These are phyloP conservation scores for Jamesozyma piceae DNA, from an alignment of 805 yeast species.

Conservation along the genomic window DNA sequence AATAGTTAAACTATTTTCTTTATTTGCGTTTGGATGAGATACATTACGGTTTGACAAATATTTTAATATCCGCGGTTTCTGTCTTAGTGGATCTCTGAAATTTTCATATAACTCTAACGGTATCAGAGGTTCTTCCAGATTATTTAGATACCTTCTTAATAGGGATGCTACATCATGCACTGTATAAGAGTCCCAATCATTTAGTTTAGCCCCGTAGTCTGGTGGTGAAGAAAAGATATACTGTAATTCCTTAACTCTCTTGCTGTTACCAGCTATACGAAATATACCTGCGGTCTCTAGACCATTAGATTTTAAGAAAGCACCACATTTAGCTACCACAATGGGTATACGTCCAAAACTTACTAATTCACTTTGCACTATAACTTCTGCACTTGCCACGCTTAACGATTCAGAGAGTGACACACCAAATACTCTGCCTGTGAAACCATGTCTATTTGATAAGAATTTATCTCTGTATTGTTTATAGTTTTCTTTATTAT, in stretches of 20 bases:
- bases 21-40: constrained; percentile 31
- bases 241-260: constrained; percentile 80
- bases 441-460: constrained; percentile 30
- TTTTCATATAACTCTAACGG: constrained; percentile 68
- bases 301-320: constrained; percentile 68
- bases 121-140: constrained; percentile 85
- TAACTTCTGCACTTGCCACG: constrained; percentile 61
- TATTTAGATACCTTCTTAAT: constrained; percentile 74
- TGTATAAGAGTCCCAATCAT: constrained; percentile 82
- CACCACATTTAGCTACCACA: constrained; percentile 93
- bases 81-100: constrained; percentile 69
- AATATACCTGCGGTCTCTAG: constrained; percentile 83
- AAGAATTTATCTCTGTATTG: constrained; percentile 33
- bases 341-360: constrained; percentile 86
- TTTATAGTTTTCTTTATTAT: constrained; percentile 15
- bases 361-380: constrained; percentile 47
- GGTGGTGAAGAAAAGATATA: constrained; percentile 79
- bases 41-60: constrained; percentile 44
- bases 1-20: constrained; percentile 18
- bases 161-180: constrained; percentile 96
- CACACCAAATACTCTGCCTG: constrained; percentile 64
- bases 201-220: constrained; percentile 71
- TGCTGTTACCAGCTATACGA: constrained; percentile 84
- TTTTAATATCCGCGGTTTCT: constrained; percentile 53
- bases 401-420: constrained; percentile 60